Conservation (phyloP, 306 rosid genomes). For the Hippophae gyantsensis region DNA sequence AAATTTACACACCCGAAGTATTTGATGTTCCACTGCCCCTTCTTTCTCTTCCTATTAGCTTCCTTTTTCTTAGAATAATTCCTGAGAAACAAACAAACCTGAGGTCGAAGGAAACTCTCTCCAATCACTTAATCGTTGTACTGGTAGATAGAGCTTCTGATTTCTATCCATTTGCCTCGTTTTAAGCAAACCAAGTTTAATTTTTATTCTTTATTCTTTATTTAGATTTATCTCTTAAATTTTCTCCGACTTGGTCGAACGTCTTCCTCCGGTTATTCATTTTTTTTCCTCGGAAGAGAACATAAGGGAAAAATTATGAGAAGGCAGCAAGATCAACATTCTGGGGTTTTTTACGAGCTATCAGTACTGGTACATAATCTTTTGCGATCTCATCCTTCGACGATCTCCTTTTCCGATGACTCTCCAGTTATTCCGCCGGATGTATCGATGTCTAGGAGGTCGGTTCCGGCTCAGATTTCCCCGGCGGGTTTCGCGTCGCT, state of each 20-base stretch:
- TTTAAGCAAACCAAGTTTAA: constrained; percentile 2
- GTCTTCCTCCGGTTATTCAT: neutral
- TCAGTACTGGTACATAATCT: constrained; percentile 60
- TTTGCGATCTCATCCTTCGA: constrained; percentile 52
- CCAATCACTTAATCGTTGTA: constrained; percentile 16
- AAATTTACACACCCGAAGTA: no score
- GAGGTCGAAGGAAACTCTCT: neutral
- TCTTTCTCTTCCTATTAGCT: neutral
- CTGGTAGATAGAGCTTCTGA: constrained; percentile 17
- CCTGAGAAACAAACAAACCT: constrained; percentile 20
- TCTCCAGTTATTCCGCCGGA: constrained; percentile 3
- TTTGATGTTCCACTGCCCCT: constrained; percentile 1
- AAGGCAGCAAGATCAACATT: constrained; percentile 41
- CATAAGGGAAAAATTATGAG: constrained; percentile 32
- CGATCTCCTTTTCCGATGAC: constrained; percentile 35
- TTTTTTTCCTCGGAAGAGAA: neutral
- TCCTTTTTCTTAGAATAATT: neutral
- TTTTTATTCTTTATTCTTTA: neutral
- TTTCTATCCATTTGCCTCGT: constrained; percentile 42
- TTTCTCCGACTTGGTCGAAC: neutral
- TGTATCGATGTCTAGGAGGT: constrained; percentile 6
- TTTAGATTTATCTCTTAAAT: neutral
- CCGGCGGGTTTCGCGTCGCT: constrained; percentile 79
- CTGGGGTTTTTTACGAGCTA: constrained; percentile 57
- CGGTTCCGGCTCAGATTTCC: constrained; percentile 36